Base-by-base conservation (phyloP, 352 stramenopile species). In the Halophytophthora batemanensis region DNA sequence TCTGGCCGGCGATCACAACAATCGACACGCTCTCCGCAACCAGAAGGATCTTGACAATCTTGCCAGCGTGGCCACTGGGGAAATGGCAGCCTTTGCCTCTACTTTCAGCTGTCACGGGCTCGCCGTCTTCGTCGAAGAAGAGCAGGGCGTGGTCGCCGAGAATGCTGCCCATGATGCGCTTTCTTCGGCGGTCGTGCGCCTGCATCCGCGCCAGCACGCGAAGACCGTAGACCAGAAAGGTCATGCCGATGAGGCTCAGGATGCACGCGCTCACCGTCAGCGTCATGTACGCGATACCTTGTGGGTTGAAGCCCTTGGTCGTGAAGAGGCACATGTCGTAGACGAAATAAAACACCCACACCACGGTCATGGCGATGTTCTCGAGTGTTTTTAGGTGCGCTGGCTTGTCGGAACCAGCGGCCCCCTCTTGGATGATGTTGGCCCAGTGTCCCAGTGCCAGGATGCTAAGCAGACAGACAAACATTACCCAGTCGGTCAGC, bases 1-100 rank as follows among this genome's bases (percentile, higher is more conserved):
- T 62, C 59, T 81, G 71, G 1, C 59, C 64, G 2, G 45, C 59
- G 33, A 75, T 56, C 38, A 59, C 71, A 19, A 74, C 35, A 3
- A 66, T 8, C 15, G 64, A 49, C 13, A 80, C 51, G 2, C 45
- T 50, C 40, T 80, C 71, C 0, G 62, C 78, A 17, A 87, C 56
- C 19, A 83, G 22, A 4, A 87, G 52, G 44, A 85, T 75, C 35
- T 74, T 70, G 14, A 66, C 66, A 54, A 87, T 87, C 43, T 64
- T 15, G 50, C 45, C 21, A 34, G 66, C 41, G 56, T 82, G 43
- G 46, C 55, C 46, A 67, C 68, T 52, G 49, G 61, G 25, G 6
- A 53, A 53, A 25, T 40, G 45, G 3, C 47, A 45, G 11, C 42
- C 46, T n/a, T 39, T 43, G 21, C 50, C 61, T 12, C 19, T 50